Evolutionary conservation across 371 early-diverging fungal genomes (phyloP), one percentile per base, ranked within the genome.

Genomic region (Apophysomyces ossiformis): DNA sequence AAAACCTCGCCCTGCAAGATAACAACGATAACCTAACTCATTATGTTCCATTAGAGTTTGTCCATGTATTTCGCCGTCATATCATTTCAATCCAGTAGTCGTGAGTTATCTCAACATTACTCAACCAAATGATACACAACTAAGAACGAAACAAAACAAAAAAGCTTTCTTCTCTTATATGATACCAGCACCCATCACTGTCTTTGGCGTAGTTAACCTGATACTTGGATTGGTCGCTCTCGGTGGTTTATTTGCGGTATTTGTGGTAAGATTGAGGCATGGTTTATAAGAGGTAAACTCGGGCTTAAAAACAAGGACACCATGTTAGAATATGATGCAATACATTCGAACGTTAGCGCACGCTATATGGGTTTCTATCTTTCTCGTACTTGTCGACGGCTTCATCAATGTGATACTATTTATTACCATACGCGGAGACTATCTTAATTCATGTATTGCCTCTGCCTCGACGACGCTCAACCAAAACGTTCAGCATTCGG

Each of bases 41-140:
- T 21, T 11, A 9, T 5, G 7, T 21, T 50, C n/a, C 1, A 16
- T 6, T 21, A 82, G 77, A 79, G 76, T 39, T 36, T 83, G 9
- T 76, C 81, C 5, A 37, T 81, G n/a, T 84, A 84, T 65, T 79
- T 84, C 62, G 73, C 81, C 12, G 67, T 81, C 37, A 37, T 81
- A 11, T 77, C 81, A 36, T 84, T 84, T 64, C 81, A 76, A 66
- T 57, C 56, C 12, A 68, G 70, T 45, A 84, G 79, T 58, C 81
- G 84, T 78, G 76, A 76, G 83, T 64, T 12, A 37, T 15, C 13
- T 12, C 8, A 18, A 11, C n/a, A 1, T 16, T 36, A 36, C 35
- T 12, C 4, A 46, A 44, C 32, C n/a, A 12, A 36, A 9, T 50
- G 41, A n/a, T 35, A 39, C n/a, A 26, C 9, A 46, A 16, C 39